Percentiles rank a stretch among this genome's conserved stretches.
These are phyloP conservation scores for Pseudogymnoascus pannorum DNA, from an alignment of 2,329 filamentous ascomycete species.

Conservation along the genomic window DNA sequence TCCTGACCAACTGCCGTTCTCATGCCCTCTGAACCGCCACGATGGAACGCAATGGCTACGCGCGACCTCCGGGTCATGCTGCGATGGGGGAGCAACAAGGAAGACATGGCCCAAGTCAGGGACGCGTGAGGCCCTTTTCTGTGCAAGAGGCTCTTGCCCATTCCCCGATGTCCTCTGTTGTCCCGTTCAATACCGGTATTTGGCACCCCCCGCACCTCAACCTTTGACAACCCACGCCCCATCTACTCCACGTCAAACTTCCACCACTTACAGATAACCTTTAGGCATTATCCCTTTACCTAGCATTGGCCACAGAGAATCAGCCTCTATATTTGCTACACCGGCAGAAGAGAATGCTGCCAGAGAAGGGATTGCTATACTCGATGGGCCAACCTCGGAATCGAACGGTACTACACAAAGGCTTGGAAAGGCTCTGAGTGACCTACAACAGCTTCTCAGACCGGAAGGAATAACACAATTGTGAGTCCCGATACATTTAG, in stretches of 20 bases:
- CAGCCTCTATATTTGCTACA: slow-evolving; percentile 42
- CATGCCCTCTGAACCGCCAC: slow-evolving; percentile 11
- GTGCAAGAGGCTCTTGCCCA: slow-evolving; percentile 74
- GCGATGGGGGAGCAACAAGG: not conserved
- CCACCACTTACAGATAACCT: slow-evolving; percentile 17
- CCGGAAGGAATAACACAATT: slow-evolving; percentile 61
- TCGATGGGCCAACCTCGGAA: slow-evolving; percentile 63
- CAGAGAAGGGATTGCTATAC: slow-evolving; percentile 50
- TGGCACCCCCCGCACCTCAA: slow-evolving; percentile 12
- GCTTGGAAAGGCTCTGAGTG: slow-evolving; percentile 63
- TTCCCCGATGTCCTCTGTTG: slow-evolving; percentile 72
- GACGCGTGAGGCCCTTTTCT: slow-evolving; percentile 43
- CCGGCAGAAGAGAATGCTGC: slow-evolving; percentile 46
- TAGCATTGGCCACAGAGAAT: slow-evolving; percentile 47
- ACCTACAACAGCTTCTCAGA: slow-evolving; percentile 68
- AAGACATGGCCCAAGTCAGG: not conserved
- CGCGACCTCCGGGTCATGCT: slow-evolving; percentile 10
- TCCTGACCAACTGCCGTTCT: not conserved
- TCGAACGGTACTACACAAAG: slow-evolving; percentile 53
- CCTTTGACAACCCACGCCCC: not conserved
- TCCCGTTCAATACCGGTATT: slow-evolving; percentile 69
- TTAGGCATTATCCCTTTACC: slow-evolving; percentile 61
- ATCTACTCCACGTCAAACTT: slow-evolving; percentile 10
- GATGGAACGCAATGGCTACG: slow-evolving; percentile 24
- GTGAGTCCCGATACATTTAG: slow-evolving; percentile 18